phyloP scores from a whole-genome alignment of 352 stramenopile species.

The Globisporangium middletonii region DNA sequence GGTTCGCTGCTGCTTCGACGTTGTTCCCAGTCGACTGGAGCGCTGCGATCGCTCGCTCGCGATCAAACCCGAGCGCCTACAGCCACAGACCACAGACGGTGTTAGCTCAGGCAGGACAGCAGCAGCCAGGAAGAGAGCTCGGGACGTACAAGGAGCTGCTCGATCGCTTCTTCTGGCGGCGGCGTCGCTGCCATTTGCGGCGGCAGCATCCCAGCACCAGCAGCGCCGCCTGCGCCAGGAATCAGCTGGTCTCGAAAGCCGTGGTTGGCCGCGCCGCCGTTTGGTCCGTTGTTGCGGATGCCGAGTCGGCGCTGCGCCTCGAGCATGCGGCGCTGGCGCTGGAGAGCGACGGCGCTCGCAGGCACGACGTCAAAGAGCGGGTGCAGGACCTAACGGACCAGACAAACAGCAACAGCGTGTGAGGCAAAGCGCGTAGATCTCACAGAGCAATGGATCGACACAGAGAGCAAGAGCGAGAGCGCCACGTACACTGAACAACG shows the following conservation, averaged over 20 bases:
- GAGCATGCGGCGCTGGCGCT: slow-evolving; percentile 64
- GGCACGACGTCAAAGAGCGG: slow-evolving; percentile 81
- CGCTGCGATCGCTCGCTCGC: slow-evolving; percentile 58
- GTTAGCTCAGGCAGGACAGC: neutral
- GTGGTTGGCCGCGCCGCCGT: slow-evolving; percentile 27
- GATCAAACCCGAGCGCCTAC: slow-evolving; percentile 66
- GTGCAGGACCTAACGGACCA: slow-evolving; percentile 35
- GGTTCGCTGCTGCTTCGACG: slow-evolving; percentile 82
- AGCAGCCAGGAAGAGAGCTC: neutral
- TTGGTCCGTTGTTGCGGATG: slow-evolving; percentile 33
- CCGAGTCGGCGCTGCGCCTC: slow-evolving; percentile 69
- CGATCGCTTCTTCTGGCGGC: slow-evolving; percentile 66
- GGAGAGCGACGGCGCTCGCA: slow-evolving; percentile 45
- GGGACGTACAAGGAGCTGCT: slow-evolving; percentile 63
- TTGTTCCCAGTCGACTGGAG: slow-evolving; percentile 80
- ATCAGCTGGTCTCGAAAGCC: slow-evolving; percentile 81
- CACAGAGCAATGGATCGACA: neutral
- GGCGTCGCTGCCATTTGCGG: slow-evolving; percentile 57
- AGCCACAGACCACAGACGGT: neutral
- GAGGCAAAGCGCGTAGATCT: neutral
- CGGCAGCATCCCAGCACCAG: slow-evolving; percentile 40
- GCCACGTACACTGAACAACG: slow-evolving; percentile 40
- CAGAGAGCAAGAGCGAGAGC: neutral
- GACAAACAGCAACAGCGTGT: neutral
- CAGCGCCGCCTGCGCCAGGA: slow-evolving; percentile 37